Conservation (phyloP, 2,329 filamentous ascomycete species). For the Pseudocercospora pini-densiflorae region DNA sequence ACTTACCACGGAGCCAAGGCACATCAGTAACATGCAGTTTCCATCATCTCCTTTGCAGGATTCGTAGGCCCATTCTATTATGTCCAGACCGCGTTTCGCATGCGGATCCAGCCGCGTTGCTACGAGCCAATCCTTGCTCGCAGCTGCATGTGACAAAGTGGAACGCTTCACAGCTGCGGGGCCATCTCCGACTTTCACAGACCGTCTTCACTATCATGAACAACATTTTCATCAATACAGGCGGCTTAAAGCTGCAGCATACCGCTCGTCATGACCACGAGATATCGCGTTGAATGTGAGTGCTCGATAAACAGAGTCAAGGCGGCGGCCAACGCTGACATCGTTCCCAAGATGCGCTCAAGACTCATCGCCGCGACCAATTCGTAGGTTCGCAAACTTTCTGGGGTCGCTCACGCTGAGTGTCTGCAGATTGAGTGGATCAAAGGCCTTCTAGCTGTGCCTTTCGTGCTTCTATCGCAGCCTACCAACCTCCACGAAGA, state of each 20-base stretch:
- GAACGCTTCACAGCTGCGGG: constrained; percentile 1
- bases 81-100: no score
- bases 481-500: constrained; percentile 84
- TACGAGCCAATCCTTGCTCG: neutral
- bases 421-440: constrained; percentile 67
- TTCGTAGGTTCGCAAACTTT: constrained; percentile 65
- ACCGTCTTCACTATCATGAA: neutral
- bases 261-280: constrained; percentile 40
- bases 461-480: constrained; percentile 95
- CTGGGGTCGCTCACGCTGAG: constrained; percentile 46
- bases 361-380: constrained; percentile 88
- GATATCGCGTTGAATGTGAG: constrained; percentile 46
- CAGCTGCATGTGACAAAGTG: constrained; percentile 3
- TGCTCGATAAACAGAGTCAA: neutral
- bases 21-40: no score
- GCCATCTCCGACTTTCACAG: constrained; percentile 12
- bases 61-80: no score
- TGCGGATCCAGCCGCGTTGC: no score
- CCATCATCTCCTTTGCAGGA: no score
- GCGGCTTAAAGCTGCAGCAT: neutral
- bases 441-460: constrained; percentile 85
- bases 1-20: no score
- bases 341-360: constrained; percentile 61
- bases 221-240: neutral
- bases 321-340: constrained; percentile 12